Evolutionary conservation across 2,329 filamentous ascomycete species (phyloP), one percentile per base, ranked within the genome.

Genomic region (Aschersonia sp.): DNA sequence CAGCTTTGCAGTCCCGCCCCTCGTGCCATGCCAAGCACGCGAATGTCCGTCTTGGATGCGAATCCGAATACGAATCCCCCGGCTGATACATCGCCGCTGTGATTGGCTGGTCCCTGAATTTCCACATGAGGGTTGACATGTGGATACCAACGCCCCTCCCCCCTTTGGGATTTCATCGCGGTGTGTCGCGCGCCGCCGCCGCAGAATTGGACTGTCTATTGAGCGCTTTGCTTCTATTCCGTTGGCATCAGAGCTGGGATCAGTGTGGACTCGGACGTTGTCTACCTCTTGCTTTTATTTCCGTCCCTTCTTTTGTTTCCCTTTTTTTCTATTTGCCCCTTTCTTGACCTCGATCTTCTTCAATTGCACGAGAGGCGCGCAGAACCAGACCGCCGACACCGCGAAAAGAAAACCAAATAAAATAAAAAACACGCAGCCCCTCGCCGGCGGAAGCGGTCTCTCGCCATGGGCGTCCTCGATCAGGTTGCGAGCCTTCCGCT

Each of bases 391-490:
- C 8, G 8, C 3, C 8, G 35, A 37, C 35, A 12, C 8, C 8
- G 35, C 35, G 35, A 37, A 8, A 37, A 37, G 35, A 37, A 22
- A 22, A 8, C 35, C 35, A 12, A 37, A 37, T 8, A 37, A 37
- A 12, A 37, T 37, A 37, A 37, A 37, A 37, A 37, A 12, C 35
- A 4, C 35, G 35, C 35, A 12, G 22, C 22, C 22, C 22, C 22
- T 12, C 8, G 35, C 12, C 35, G 4, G 10, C 40, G 40, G 11
- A n/a, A 22, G 4, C 22, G 22, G 22, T 22, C 22, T 22, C n/a
- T 6, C 40, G 57, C 51, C 54, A 81, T 81, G 77, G 77, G 77
- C 58, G 48, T 79, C 55, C 54, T 80, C 52, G 70, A 78, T 55
- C 68, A 75, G 37, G 56, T 72, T 49, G 64, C 65, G 59, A 66